These are phyloP conservation scores for Quercus bicolor DNA, from an alignment of 306 rosid genomes.

Conservation along the genomic window DNA sequence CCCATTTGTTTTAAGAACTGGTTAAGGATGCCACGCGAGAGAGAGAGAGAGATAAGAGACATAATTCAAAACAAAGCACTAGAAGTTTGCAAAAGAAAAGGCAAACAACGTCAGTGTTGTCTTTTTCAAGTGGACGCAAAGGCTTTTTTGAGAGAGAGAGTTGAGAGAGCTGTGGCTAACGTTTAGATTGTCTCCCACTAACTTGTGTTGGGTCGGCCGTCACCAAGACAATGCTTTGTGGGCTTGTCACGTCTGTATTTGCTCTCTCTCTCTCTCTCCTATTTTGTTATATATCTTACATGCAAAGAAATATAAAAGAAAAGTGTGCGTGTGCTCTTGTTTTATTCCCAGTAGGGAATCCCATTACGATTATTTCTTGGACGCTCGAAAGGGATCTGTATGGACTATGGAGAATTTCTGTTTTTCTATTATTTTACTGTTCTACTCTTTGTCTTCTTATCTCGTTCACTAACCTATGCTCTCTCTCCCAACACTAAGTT, in stretches of 20 bases:
- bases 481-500: background rate
- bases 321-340: background rate
- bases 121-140: slow-evolving; percentile 18
- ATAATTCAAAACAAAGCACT: slow-evolving; percentile 31
- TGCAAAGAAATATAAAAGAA: background rate
- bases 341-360: background rate
- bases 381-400: background rate
- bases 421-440: slow-evolving; percentile 7
- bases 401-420: background rate
- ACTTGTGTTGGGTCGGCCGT: slow-evolving; percentile 63
- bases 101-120: slow-evolving; percentile 38
- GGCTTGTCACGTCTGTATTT: slow-evolving; percentile 44
- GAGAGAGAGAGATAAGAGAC: slow-evolving; percentile 2
- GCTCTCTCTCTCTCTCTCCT: background rate
- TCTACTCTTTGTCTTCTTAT: background rate
- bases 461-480: background rate
- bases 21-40: slow-evolving; percentile 6
- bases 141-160: background rate
- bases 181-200: slow-evolving; percentile 65
- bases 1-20: slow-evolving; percentile 13
- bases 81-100: slow-evolving; percentile 33
- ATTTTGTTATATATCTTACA: background rate
- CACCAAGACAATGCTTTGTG: slow-evolving; percentile 46
- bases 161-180: slow-evolving; percentile 24
- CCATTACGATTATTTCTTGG: background rate